These are phyloP conservation scores for Ophiognomonia clavigignenti-juglandacearum DNA, from an alignment of 2,329 filamentous ascomycete genomes.

Conservation along the genomic window DNA sequence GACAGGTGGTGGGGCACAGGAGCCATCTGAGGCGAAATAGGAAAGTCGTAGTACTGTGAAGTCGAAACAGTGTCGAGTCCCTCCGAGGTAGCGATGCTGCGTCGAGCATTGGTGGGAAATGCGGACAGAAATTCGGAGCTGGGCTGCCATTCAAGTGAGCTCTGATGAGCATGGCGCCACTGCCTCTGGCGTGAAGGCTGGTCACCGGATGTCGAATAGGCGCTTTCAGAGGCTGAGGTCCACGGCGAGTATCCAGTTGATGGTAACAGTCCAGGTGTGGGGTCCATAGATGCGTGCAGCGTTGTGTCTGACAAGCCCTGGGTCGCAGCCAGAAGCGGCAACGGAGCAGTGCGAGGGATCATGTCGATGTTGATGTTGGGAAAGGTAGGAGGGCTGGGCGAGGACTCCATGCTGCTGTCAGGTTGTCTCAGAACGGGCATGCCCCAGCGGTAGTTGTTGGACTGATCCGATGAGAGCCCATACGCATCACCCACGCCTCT, in stretches of 20 bases:
- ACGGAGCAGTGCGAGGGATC: conserved; percentile 6
- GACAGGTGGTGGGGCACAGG: conserved; percentile 25
- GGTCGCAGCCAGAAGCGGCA: conserved; percentile 17
- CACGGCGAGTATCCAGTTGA: conserved; percentile 34
- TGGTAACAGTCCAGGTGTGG: conserved; percentile 21
- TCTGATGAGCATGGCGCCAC: conserved; percentile 24
- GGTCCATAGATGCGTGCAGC: conserved; percentile 18
- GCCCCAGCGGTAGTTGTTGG: not conserved
- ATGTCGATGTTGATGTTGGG: not conserved
- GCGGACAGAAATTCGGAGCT: conserved; percentile 23
- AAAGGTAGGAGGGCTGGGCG: conserved; percentile 4
- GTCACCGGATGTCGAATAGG: conserved; percentile 43
- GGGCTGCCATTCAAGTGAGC: conserved; percentile 25
- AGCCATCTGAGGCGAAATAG: conserved; percentile 23
- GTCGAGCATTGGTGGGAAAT: conserved; percentile 18
- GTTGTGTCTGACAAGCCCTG: conserved; percentile 22
- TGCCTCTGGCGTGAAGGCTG: conserved; percentile 22
- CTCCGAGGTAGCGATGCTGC: conserved; percentile 14
- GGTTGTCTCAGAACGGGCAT: conserved; percentile 2
- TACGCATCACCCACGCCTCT: conserved; percentile 3
- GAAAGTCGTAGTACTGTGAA: conserved; percentile 21
- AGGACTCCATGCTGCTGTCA: conserved; percentile 7
- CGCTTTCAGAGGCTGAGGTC: conserved; percentile 42
- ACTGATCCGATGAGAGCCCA: not conserved
- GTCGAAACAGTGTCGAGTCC: conserved; percentile 24